These are phyloP conservation scores for Chaetomium olivaceum DNA, from an alignment of 2,329 filamentous ascomycete species.

Conservation along the genomic window DNA sequence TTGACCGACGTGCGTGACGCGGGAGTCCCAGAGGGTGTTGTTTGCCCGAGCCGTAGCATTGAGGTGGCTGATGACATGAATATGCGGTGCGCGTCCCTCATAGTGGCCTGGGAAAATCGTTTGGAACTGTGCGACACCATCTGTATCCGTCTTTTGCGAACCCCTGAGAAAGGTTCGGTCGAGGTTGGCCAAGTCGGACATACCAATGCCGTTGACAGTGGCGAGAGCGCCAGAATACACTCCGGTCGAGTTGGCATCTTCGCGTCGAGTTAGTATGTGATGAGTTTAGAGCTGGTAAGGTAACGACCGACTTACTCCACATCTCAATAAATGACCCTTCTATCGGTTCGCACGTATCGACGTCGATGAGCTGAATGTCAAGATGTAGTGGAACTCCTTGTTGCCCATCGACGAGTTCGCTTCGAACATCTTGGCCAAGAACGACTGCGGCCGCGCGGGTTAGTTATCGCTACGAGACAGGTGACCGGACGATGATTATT, in stretches of 20 bases:
- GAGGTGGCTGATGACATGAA: background rate
- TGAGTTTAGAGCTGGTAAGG: no score
- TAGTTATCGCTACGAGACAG: background rate
- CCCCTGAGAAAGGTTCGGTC: conserved; percentile 1
- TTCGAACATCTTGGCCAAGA: conserved; percentile 1
- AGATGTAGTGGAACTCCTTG: conserved; percentile 4
- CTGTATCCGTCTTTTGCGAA: background rate
- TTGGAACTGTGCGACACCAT: conserved; percentile 8
- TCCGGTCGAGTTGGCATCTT: conserved; percentile 8
- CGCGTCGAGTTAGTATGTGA: background rate
- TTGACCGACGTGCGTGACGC: conserved; percentile 2
- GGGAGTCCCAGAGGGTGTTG: conserved; percentile 1
- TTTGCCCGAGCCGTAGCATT: background rate
- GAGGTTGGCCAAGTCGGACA: background rate
- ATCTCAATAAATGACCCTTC: conserved; percentile 4
- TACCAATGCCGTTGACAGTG: background rate
- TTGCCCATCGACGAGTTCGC: background rate
- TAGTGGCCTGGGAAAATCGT: conserved; percentile 15
- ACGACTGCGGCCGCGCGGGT: background rate
- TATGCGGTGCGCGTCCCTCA: conserved; percentile 10
- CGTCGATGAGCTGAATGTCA: conserved; percentile 11
- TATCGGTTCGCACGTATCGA: conserved; percentile 8
- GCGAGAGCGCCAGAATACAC: background rate
- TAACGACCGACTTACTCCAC: conserved; percentile 2
- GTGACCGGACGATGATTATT: background rate